A percentile compares a stretch with the other conserved stretches of the same genome.
Conservation (phyloP, 75 land plant genomes). For the Ceratopteris richardii region DNA sequence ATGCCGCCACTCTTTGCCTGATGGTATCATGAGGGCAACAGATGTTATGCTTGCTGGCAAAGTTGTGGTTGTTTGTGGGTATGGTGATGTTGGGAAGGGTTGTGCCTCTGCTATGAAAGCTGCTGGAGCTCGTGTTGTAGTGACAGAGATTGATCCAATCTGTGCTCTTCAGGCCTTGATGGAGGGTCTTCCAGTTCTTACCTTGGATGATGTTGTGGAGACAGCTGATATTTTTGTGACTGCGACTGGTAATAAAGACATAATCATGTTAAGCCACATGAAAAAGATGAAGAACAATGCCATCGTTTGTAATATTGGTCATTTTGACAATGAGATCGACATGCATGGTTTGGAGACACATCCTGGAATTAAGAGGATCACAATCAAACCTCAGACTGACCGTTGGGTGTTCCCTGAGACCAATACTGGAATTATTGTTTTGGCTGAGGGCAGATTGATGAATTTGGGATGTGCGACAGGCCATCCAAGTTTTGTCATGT, state of each 20-base stretch:
- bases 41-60: slow-evolving; percentile 70
- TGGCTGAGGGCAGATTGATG: slow-evolving; percentile 90
- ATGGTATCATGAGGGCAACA: slow-evolving; percentile 70
- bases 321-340: slow-evolving; percentile 95
- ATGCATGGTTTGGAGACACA: slow-evolving; percentile 68
- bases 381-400: slow-evolving; percentile 94
- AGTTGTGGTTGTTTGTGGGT: slow-evolving; percentile 61
- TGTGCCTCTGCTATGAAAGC: slow-evolving; percentile 79
- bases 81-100: slow-evolving; percentile 87
- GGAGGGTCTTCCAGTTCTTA: slow-evolving; percentile 64
- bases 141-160: slow-evolving; percentile 91
- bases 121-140: slow-evolving; percentile 72
- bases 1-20: slow-evolving; percentile 73
- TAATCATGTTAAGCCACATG: slow-evolving; percentile 89
- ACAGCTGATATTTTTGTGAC: slow-evolving; percentile 81
- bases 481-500: slow-evolving; percentile 95
- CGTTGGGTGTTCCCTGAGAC: slow-evolving; percentile 91
- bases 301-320: slow-evolving; percentile 89
- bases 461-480: slow-evolving; percentile 93
- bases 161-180: slow-evolving; percentile 82
- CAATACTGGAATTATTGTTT: slow-evolving; percentile 60
- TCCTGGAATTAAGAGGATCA: slow-evolving; percentile 72
- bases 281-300: slow-evolving; percentile 87
- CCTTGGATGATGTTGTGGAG: slow-evolving; percentile 57
- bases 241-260: slow-evolving; percentile 93